Evolutionary conservation across 768 basidiomycete species (phyloP).

Genomic region (Paxillus involutus): DNA sequence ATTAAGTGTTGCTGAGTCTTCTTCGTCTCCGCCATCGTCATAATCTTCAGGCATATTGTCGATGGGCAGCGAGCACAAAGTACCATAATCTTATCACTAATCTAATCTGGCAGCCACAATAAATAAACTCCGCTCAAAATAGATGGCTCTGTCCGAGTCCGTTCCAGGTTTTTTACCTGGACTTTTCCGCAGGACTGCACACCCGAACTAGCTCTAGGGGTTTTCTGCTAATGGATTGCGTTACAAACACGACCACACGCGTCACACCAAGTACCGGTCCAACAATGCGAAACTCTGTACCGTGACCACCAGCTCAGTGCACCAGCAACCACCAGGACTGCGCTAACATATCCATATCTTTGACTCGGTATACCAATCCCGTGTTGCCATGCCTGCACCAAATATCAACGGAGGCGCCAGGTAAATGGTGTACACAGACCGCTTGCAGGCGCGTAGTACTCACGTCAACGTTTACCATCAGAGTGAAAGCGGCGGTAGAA

Average conservation of each 20-base stretch:
- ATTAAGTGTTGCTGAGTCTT: too few relatives aligned
- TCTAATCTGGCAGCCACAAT: too few relatives aligned
- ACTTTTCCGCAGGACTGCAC: too few relatives aligned
- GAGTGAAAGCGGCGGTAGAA: slow-evolving; percentile 20
- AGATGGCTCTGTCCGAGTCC: too few relatives aligned
- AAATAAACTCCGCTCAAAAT: too few relatives aligned
- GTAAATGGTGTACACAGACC: slow-evolving; percentile 2
- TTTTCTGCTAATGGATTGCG: slow-evolving; percentile 4
- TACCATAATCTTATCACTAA: too few relatives aligned
- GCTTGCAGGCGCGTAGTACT: neutral
- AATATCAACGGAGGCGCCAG: slow-evolving; percentile 14
- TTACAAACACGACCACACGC: slow-evolving; percentile 33
- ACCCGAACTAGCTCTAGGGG: too few relatives aligned
- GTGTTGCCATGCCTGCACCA: slow-evolving; percentile 13
- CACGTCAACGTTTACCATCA: slow-evolving; percentile 10
- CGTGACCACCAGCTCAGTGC: neutral
- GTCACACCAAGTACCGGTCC: slow-evolving; percentile 10
- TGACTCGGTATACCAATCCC: neutral
- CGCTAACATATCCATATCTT: neutral
- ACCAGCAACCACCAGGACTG: neutral
- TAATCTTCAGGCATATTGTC: too few relatives aligned
- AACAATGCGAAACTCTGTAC: neutral
- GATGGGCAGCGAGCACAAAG: too few relatives aligned
- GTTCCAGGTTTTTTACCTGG: too few relatives aligned
- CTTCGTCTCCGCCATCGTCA: too few relatives aligned